Evolutionary conservation across 805 yeast species (phyloP).

Genomic region (Lipomyces sp.): DNA sequence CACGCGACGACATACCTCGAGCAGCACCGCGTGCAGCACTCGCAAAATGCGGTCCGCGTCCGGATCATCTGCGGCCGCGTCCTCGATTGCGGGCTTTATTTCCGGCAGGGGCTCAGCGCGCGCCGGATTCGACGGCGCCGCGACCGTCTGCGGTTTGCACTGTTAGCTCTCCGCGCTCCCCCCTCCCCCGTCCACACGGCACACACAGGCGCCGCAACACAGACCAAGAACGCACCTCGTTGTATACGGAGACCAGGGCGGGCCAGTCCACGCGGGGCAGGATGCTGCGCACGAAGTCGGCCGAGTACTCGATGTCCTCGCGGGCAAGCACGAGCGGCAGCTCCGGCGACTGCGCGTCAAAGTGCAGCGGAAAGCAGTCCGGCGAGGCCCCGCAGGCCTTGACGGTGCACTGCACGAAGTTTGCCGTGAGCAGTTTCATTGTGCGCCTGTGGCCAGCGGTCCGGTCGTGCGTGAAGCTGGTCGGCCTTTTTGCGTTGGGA

Average conservation of each 20-base stretch:
- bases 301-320: constrained; percentile 75
- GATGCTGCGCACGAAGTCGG: constrained; percentile 73
- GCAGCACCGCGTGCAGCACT: constrained; percentile 71
- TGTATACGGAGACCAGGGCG: constrained; percentile 74
- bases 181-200: background rate
- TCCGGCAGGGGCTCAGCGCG: constrained; percentile 33
- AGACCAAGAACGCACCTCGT: constrained; percentile 47
- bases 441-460: background rate
- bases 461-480: background rate
- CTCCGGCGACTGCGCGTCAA: constrained; percentile 41
- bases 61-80: constrained; percentile 51
- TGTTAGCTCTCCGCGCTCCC: too few species aligned
- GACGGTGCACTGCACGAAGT: constrained; percentile 91
- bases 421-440: constrained; percentile 94
- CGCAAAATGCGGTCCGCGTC: constrained; percentile 52
- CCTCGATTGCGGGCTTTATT: constrained; percentile 43
- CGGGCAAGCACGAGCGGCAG: constrained; percentile 59
- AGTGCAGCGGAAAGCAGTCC: constrained; percentile 77
- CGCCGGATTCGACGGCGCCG: background rate
- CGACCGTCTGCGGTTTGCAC: background rate
- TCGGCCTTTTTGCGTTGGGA: background rate
- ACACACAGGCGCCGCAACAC: background rate
- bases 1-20: constrained; percentile 50
- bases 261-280: constrained; percentile 84
- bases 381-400: constrained; percentile 71